Base-by-base conservation (phyloP, 2,329 filamentous ascomycete genomes). In the Leptosphaerulina australis region DNA sequence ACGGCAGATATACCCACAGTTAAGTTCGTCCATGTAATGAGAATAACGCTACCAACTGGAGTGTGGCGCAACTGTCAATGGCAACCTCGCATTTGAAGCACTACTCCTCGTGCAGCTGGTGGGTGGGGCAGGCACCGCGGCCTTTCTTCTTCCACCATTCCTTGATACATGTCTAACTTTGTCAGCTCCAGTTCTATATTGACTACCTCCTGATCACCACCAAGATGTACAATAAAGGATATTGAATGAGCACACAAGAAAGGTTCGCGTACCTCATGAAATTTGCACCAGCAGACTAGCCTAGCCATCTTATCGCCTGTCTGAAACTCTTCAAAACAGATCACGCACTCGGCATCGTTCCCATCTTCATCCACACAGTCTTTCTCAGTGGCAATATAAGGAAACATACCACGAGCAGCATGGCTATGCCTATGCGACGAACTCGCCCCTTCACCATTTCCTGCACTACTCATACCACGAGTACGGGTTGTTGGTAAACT, bases 291-390 rank as follows among this genome's bases (percentile, higher is more conserved):
- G 63, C 84, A 87, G 59, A 85, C 82, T 62, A 87, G 70, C 52
- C 84, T 74, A 8, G 81, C 82, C 73, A 87, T 75, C 58, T 79
- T 74, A 60, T 83, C 80, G 0, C 83, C 83, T 9, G 79, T 77
- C 58, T 83, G 78, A 63, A 86, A 86, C 46, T 87, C 84, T 55
- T 85, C 83, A 63, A 86, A 81, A 64, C 84, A 87, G 41, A 87
- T 86, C 7, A 83, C 79, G 56, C 84, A 87, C 62, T 87, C 84
- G 31, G 80, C 79, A 41, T 73, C 59, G 33, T 72, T 69, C 2
- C 75, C 76, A 14, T 81, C 78, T 44, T 83, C 80, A 4, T 79
- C 79, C 1, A 81, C 64, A 58, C 83, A 86, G 55, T 87, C 84
- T 63, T 87, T 87, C 66, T 87, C 84, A 0, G 81, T 85, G 0